Evolutionary conservation across 257 asterid species (phyloP).

Genomic region (Nicotiana obtusifolia): DNA sequence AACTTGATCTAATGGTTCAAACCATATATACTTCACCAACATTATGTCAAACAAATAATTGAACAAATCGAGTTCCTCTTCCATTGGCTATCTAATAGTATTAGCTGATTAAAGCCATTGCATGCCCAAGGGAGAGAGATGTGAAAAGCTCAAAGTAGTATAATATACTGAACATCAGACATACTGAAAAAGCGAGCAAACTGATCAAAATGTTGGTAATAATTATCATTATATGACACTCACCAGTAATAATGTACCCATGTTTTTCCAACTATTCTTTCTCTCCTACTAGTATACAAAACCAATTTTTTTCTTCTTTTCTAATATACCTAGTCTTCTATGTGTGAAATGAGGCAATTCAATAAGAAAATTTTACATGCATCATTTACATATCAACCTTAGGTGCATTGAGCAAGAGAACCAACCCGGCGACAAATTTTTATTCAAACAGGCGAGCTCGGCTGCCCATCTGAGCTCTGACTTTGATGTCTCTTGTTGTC

Average conservation of each 20-base stretch:
- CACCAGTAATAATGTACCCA: neutral
- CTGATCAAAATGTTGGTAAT: neutral
- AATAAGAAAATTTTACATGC: neutral
- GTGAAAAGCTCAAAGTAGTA: neutral
- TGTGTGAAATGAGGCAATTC: neutral
- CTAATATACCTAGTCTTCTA: neutral
- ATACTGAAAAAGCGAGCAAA: neutral
- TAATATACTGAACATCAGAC: neutral
- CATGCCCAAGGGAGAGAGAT: too few species aligned
- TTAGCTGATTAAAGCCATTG: too few species aligned
- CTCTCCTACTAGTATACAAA: neutral
- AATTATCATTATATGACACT: neutral
- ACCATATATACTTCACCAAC: too few species aligned
- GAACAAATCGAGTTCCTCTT: too few species aligned
- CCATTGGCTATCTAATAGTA: too few species aligned
- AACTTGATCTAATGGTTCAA: too few species aligned
- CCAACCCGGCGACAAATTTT: neutral
- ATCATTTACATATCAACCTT: neutral
- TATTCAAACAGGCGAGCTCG: slow-evolving; percentile 19
- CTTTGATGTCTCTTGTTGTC: slow-evolving; percentile 31
- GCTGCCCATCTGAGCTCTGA: slow-evolving; percentile 38
- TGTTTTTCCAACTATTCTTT: neutral
- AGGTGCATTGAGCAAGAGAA: neutral
- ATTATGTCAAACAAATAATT: too few species aligned
- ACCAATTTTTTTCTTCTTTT: neutral